These are phyloP conservation scores for Mycoemilia scoparia DNA, from an alignment of 192 early-diverging fungal species.

Conservation along the genomic window DNA sequence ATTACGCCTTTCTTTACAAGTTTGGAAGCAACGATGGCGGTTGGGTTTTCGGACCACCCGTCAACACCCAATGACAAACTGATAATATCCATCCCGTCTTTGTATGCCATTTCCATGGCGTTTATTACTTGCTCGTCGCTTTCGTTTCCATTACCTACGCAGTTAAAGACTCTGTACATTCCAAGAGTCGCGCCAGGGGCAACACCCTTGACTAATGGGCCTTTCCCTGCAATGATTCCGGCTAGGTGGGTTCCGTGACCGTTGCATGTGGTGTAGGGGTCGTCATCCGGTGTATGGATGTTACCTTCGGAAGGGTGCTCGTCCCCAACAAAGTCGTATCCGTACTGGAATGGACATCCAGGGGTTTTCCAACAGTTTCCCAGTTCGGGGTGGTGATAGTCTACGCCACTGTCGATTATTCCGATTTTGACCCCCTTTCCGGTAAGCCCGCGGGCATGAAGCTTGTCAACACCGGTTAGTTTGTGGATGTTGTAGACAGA, in stretches of 20 bases:
- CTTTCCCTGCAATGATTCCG: constrained; percentile 33
- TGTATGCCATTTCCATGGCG: constrained; percentile 33
- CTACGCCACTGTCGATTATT: constrained; percentile 50
- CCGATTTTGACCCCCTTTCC: constrained; percentile 49
- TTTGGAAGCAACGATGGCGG: constrained; percentile 22
- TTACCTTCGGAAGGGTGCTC: constrained; percentile 6
- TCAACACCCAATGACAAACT: constrained; percentile 44
- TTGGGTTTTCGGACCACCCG: constrained; percentile 34
- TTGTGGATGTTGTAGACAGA: constrained; percentile 26
- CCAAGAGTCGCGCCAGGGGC: constrained; percentile 46
- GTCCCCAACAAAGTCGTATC: constrained; percentile 49
- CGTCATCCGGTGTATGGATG: constrained; percentile 10
- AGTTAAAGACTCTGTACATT: constrained; percentile 45
- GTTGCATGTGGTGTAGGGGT: constrained; percentile 35
- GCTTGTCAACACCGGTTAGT: constrained; percentile 30
- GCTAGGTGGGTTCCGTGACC: constrained; percentile 56
- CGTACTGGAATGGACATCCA: constrained; percentile 35
- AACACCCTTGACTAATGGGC: constrained; percentile 33
- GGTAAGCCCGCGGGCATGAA: constrained; percentile 24
- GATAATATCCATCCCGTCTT: constrained; percentile 34
- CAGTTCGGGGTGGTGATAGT: constrained; percentile 43
- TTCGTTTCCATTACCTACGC: constrained; percentile 14
- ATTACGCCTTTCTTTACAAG: constrained; percentile 31
- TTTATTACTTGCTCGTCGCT: constrained; percentile 35
- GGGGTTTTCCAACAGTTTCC: constrained; percentile 42